Conservation (phyloP, 305 asterid genomes). For the Fraxinus ornus region DNA sequence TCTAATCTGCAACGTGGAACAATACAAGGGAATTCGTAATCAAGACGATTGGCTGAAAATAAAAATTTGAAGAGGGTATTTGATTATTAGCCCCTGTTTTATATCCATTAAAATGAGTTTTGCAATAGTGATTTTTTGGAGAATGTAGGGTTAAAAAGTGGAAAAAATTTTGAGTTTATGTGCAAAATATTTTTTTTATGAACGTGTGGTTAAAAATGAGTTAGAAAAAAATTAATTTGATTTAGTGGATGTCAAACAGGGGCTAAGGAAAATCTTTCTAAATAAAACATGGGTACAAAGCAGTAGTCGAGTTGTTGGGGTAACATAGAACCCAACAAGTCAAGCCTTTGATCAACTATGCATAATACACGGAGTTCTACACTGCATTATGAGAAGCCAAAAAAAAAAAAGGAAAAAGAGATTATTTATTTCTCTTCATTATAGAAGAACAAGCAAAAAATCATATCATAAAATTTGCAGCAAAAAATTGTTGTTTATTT, state of each 20-base stretch:
- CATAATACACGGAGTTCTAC: not conserved
- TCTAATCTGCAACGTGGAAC: conserved; percentile 54
- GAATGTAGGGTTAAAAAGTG: not conserved
- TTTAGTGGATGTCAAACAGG: not conserved
- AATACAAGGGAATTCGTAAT: conserved; percentile 4
- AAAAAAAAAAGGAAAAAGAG: not conserved
- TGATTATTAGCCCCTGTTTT: not conserved
- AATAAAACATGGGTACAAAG: not conserved
- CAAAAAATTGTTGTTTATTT: not conserved
- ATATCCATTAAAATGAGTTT: not conserved
- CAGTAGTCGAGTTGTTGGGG: not conserved
- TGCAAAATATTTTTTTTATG: not conserved
- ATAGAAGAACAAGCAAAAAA: conserved; percentile 11
- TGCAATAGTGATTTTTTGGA: not conserved
- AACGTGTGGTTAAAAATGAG: not conserved
- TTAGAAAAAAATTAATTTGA: not conserved
- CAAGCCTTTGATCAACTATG: not conserved
- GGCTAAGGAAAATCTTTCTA: not conserved
- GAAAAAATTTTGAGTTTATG: not conserved
- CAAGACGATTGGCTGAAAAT: not conserved
- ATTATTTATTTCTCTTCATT: not conserved
- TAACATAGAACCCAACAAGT: not conserved
- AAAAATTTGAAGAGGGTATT: not conserved
- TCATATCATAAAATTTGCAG: conserved; percentile 4
- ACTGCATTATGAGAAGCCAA: not conserved